Evolutionary conservation across 352 stramenopile genomes (phyloP), one percentile per base, ranked within the genome.

Genomic region (Phytophthora palmivora): DNA sequence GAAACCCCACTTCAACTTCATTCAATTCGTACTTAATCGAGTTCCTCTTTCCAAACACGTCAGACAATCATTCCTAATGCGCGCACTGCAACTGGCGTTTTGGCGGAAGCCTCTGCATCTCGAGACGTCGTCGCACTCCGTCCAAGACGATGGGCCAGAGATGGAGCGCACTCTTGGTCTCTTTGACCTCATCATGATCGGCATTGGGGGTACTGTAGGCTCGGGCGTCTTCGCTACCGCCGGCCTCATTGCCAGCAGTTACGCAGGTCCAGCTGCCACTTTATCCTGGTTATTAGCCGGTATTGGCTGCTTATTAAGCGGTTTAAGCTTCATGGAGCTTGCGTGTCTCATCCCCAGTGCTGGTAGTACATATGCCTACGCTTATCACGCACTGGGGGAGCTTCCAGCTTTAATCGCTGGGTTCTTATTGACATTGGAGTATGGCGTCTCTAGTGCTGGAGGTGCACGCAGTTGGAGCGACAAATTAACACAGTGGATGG

Each of bases 121-220:
- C 10, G 58, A 86, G 41, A 32, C 63, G 12, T 46, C 43, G 2
- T 67, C 48, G 7, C 49, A 45, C 19, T 64, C 59, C 11, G 22
- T 70, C 4, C 36, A 80, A 5, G 22, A 47, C 0, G 26, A 39
- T 21, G 42, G 50, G 12, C 65, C 11, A 24, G 56, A 52, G 38
- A 61, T 68, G 18, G 19, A 26, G 36, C 58, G 83, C 36, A 91
- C 82, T 4, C 74, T 98, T 0, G 77, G 76, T 0, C 79, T 98
- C 24, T 96, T 97, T 55, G 95, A 98, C 73, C 76, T 98, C 6
- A 73, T 98, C 12, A 94, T 88, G 72, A 84, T 98, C 58, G 95
- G 95, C 46, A 96, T 98, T 10, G 94, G 96, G 6, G 95, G 88
- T 21, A 99, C 96, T 0, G 87, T 99, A 8, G 96, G 96, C n/a